Evolutionary conservation across 495 filamentous ascomycete species (phyloP).

Genomic region (Aspergillus biplanus): DNA sequence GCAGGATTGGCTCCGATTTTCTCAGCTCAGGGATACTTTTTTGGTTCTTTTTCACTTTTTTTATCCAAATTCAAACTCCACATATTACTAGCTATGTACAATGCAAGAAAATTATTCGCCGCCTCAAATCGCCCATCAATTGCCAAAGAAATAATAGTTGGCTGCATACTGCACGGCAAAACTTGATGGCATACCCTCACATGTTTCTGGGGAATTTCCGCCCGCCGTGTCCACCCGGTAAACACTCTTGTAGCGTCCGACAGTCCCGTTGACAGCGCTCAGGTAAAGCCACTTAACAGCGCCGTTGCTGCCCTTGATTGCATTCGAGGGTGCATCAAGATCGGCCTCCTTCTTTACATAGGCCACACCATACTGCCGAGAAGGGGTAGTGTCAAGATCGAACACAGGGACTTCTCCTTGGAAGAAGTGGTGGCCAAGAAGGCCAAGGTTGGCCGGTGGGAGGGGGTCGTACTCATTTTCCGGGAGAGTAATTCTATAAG

Average conservation of each 20-base stretch:
- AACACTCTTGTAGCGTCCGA: constrained; percentile 67
- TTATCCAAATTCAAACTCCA: neutral
- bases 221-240: constrained; percentile 89
- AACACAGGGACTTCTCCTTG: constrained; percentile 72
- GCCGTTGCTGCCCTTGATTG: constrained; percentile 57
- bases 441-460: constrained; percentile 56
- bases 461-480: constrained; percentile 27
- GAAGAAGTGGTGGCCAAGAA: constrained; percentile 84
- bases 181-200: constrained; percentile 59
- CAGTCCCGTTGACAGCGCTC: constrained; percentile 53
- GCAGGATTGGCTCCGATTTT: too few relatives aligned
- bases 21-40: neutral
- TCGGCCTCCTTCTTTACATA: constrained; percentile 61
- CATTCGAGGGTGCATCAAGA: constrained; percentile 60
- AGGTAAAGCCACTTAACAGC: constrained; percentile 65
- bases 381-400: constrained; percentile 63
- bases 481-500: constrained; percentile 49
- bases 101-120: neutral
- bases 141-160: constrained; percentile 65
- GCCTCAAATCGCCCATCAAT: neutral
- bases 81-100: neutral
- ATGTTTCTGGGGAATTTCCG: constrained; percentile 76
- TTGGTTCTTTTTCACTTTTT: neutral
- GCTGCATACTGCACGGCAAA: constrained; percentile 83
- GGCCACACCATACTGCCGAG: constrained; percentile 61